These are phyloP conservation scores for Zanthoxylum bungeanum DNA, from an alignment of 345 rosid species.

Conservation along the genomic window DNA sequence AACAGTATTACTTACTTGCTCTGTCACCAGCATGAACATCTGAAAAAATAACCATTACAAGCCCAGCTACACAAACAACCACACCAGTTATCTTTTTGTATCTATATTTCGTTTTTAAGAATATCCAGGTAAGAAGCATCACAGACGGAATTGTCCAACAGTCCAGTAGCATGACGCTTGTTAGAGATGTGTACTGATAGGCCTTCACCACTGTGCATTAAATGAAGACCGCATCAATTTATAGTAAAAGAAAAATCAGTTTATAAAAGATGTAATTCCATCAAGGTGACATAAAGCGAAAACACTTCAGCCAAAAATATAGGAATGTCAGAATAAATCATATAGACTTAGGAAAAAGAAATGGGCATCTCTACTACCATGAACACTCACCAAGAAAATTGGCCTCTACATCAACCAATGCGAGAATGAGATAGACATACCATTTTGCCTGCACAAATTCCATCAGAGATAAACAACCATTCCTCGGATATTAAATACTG, in stretches of 20 bases:
- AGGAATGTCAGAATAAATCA: not conserved
- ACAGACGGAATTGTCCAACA: slow-evolving; percentile 94
- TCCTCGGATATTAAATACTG: not conserved
- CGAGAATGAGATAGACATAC: slow-evolving; percentile 77
- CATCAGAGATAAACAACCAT: slow-evolving; percentile 8
- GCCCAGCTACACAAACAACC: slow-evolving; percentile 71
- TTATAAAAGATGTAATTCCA: not conserved
- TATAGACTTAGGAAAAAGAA: not conserved
- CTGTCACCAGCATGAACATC: slow-evolving; percentile 81
- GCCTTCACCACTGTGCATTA: slow-evolving; percentile 81
- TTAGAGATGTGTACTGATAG: slow-evolving; percentile 76
- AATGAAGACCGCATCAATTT: slow-evolving; percentile 14
- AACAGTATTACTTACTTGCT: slow-evolving; percentile 45
- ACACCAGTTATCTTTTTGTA: slow-evolving; percentile 78
- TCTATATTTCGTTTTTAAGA: slow-evolving; percentile 77
- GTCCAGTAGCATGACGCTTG: slow-evolving; percentile 90
- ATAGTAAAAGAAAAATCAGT: slow-evolving; percentile 1
- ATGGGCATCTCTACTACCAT: not conserved
- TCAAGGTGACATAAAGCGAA: not conserved
- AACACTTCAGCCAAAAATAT: not conserved
- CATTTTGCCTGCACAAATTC: slow-evolving; percentile 70
- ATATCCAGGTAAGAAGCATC: slow-evolving; percentile 76
- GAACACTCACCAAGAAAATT: slow-evolving; percentile 78
- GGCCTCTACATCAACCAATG: slow-evolving; percentile 77
- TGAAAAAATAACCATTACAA: slow-evolving; percentile 77